Base-by-base conservation (phyloP, 306 rosid species). In the Cucurbita moschata region DNA sequence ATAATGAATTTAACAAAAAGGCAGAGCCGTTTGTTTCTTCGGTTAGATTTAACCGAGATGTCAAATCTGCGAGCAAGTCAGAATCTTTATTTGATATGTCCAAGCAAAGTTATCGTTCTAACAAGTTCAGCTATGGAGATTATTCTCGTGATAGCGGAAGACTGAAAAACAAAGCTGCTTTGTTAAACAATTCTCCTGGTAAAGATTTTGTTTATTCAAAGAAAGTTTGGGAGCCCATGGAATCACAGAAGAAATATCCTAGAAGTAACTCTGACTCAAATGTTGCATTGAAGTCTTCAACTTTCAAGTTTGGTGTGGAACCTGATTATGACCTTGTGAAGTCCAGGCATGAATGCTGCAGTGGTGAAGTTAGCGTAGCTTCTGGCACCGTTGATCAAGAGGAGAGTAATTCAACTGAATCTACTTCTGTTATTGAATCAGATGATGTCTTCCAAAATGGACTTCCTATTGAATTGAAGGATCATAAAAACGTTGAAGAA, bases 161-260 rank as follows among this genome's bases (percentile, higher is more conserved):
- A 86, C 70, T 83, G 77, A 91, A 82, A 91, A 82, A 73, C 87
- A 91, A 88, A 84, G 76, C 81, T 81, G 69, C 58, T 76, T 47
- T 50, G 42, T 91, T 84, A 81, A 87, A 78, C 83, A 78, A 78
- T 84, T 56, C 87, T 65, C 77, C 89, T 46, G 67, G 81, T 66
- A 83, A 84, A 83, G 97, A 94, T 72, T 77, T 79, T 75, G 82
- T 81, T 82, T 86, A 89, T 72, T 68, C 93, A 23, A 91, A 88
- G 83, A 91, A 87, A 83, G 96, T 88, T 57, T 95, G 99, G 99
- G 99, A 95, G 81, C 97, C 97, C 71, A 56, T 80, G 65, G 96
- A 88, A 73, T 81, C 92, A 51, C 90, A 79, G 55, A 93, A 90
- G 84, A 93, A 88, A 83, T 85, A 86, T 84, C 85, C 80, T 54